Evolutionary conservation across 305 asterid genomes (phyloP).

Genomic region (Ilex paraguariensis): DNA sequence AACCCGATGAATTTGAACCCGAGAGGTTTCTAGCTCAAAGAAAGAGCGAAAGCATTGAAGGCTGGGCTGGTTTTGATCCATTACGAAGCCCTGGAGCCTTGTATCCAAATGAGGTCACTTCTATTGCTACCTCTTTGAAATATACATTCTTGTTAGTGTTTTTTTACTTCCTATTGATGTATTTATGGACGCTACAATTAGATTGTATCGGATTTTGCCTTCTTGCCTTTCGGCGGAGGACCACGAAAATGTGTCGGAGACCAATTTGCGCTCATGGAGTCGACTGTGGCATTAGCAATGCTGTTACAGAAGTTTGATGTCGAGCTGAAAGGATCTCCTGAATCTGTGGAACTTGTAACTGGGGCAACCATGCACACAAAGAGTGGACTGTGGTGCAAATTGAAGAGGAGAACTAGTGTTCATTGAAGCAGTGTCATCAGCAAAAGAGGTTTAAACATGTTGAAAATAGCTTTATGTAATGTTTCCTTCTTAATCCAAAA

Average conservation of each 20-base stretch:
- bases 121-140: background rate
- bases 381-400: constrained; percentile 82
- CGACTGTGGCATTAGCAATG: constrained; percentile 77
- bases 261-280: constrained; percentile 94
- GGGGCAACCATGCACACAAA: constrained; percentile 97
- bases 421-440: constrained; percentile 6
- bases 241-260: constrained; percentile 96
- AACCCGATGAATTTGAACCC: constrained; percentile 80
- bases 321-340: constrained; percentile 63
- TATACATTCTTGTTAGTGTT: background rate
- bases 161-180: background rate
- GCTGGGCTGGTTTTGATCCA: constrained; percentile 97
- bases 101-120: constrained; percentile 83
- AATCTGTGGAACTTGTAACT: constrained; percentile 74
- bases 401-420: constrained; percentile 42
- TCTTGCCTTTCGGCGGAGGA: constrained; percentile 98
- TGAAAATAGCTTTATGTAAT: no score
- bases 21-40: constrained; percentile 68
- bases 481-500: no score
- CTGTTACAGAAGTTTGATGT: constrained; percentile 73
- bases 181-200: constrained; percentile 12
- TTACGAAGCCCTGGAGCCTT: constrained; percentile 89
- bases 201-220: constrained; percentile 78
- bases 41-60: constrained; percentile 53
- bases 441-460: background rate